These are phyloP conservation scores for Leccinum subgranulosum DNA, from an alignment of 768 basidiomycete species.

Conservation along the genomic window DNA sequence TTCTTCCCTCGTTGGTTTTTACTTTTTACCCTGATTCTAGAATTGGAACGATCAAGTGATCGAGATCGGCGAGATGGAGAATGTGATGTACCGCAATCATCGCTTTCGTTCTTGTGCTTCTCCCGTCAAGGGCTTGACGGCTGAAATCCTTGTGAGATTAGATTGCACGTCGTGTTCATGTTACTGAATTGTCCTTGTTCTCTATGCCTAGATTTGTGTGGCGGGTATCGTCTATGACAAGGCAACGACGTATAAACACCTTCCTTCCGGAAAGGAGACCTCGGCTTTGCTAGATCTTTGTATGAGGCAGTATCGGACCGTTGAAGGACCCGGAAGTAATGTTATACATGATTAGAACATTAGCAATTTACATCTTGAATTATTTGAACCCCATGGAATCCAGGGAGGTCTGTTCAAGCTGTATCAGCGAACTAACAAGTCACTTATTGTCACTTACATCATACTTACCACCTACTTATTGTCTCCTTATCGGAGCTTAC, in stretches of 20 bases:
- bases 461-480: no score
- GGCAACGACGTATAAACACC: slow-evolving; percentile 50
- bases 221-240: slow-evolving; percentile 64
- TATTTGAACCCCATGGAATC: no score
- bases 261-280: slow-evolving; percentile 50
- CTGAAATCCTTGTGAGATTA: slow-evolving; percentile 81
- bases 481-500: no score
- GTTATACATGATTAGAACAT: slow-evolving; percentile 1
- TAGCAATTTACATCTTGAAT: not conserved
- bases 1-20: not conserved
- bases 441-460: no score
- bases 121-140: slow-evolving; percentile 80
- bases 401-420: no score
- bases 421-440: no score
- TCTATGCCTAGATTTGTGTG: slow-evolving; percentile 30
- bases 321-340: slow-evolving; percentile 4
- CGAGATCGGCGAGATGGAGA: slow-evolving; percentile 43
- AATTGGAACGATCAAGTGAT: slow-evolving; percentile 48
- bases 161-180: not conserved
- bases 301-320: slow-evolving; percentile 21
- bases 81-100: slow-evolving; percentile 72
- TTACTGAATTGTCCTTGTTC: not conserved
- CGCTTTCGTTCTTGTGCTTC: slow-evolving; percentile 77
- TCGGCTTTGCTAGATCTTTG: slow-evolving; percentile 27
- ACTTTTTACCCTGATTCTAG: slow-evolving; percentile 32